Percentiles rank a stretch among this genome's conserved stretches.
phyloP scores from a whole-genome alignment of 257 asterid species.

The Gardenia jasminoides region DNA sequence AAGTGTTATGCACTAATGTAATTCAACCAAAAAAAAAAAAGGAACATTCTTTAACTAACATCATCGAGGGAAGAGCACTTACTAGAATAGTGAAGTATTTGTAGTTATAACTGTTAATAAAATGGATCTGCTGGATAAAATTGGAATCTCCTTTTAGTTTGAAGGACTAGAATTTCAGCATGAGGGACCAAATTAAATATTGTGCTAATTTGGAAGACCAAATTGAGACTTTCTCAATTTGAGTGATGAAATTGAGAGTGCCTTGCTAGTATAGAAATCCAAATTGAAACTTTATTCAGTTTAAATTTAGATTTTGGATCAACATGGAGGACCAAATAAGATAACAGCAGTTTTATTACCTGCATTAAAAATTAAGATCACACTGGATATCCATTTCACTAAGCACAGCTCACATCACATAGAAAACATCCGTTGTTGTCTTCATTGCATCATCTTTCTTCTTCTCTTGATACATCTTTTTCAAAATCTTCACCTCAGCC shows the following conservation, averaged over 20 bases:
- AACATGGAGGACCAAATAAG: neutral
- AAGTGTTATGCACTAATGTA: too few relatives aligned
- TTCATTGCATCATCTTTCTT: slow-evolving; percentile 9
- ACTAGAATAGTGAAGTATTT: too few relatives aligned
- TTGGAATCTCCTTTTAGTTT: too few relatives aligned
- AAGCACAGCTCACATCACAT: slow-evolving; percentile 5
- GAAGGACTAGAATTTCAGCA: too few relatives aligned
- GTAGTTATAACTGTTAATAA: too few relatives aligned
- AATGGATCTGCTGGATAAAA: too few relatives aligned
- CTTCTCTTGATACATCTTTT: neutral
- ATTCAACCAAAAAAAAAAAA: too few relatives aligned
- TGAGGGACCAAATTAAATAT: too few relatives aligned
- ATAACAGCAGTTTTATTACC: neutral
- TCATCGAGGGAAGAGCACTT: too few relatives aligned
- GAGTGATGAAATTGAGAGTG: neutral
- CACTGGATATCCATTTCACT: neutral
- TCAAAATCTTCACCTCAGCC: slow-evolving; percentile 10
- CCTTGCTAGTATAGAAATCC: too few relatives aligned
- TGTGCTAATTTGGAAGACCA: neutral
- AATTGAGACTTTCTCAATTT: neutral
- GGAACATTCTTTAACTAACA: too few relatives aligned
- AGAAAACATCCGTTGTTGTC: neutral
- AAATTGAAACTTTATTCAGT: too few relatives aligned
- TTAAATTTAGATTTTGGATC: neutral
- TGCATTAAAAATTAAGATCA: neutral